These are phyloP conservation scores for Yamadazyma nakazawae DNA, from an alignment of 805 yeast genomes.

Conservation along the genomic window DNA sequence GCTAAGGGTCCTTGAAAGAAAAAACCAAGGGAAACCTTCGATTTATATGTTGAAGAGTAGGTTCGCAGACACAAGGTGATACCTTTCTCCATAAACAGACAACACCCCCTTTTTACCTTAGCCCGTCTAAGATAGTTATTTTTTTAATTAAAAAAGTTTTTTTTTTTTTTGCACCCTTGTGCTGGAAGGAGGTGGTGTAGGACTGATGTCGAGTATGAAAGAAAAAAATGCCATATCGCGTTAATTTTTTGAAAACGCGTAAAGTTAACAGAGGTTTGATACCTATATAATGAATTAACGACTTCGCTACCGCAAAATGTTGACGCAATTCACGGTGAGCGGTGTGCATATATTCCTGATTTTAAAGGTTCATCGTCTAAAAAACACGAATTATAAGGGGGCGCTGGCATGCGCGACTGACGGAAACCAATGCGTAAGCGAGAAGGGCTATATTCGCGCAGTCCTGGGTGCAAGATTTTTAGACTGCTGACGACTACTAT, in stretches of 20 bases:
- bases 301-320: not conserved
- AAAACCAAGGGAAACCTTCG: not conserved
- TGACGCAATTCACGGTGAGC: not conserved
- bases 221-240: not conserved
- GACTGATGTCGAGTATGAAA: not conserved
- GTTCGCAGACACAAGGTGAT: too few relatives aligned
- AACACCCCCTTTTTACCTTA: slow-evolving; percentile 6
- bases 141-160: too few relatives aligned
- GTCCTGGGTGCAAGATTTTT: not conserved
- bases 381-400: not conserved
- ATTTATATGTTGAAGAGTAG: not conserved
- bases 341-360: not conserved
- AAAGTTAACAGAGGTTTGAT: not conserved
- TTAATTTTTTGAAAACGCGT: not conserved
- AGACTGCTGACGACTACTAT: slow-evolving; percentile 2
- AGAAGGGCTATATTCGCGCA: not conserved
- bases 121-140: not conserved
- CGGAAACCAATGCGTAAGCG: not conserved
- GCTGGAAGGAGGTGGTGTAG: not conserved
- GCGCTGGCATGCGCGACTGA: not conserved
- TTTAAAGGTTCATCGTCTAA: too few relatives aligned
- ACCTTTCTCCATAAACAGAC: not conserved
- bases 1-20: not conserved
- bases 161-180: not conserved
- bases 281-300: not conserved